Base-by-base conservation (phyloP, 176 grass and related monocot species). In the Tuctoria greenei region DNA sequence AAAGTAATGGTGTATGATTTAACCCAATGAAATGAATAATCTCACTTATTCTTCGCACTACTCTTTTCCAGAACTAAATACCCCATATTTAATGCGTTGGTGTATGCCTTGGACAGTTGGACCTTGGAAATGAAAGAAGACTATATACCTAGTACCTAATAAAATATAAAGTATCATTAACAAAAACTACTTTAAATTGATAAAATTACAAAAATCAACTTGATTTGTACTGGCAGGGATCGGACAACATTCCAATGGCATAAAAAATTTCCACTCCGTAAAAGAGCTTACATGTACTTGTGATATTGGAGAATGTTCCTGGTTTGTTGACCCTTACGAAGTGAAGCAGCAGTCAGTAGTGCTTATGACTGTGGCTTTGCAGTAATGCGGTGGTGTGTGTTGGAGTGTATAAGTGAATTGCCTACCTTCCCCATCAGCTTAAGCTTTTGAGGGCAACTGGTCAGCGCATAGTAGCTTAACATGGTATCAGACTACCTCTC, bases 1-100 rank as follows among this genome's bases (percentile, higher is more conserved):
- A 43, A 82, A 39, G 61, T 34, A 23, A 18, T 31, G 37, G 26
- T 40, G 0, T 70, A 2, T 81, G 52, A 75, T 76, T 44, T 76
- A 11, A 45, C 35, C 45, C 15, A 74, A 59, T 20, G n/a, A 40
- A 57, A 59, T 38, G 5, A 46, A 71, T 21, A 11, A 8, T 55
- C 69, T 55, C 13, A 31, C 45, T 62, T 31, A 15, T 24, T 50
- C 23, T 63, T 49, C 59, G 47, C 37, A 12, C 59, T 76, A 50
- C 28, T 50, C 10, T 64, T 17, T 50, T 47, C 60, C 27, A 37
- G 41, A 35, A 31, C 40, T 35, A 45, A 47, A 9, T 60, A 42
- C 40, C 44, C 28, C 40, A 51, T 61, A 75, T 17, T 59, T 61
- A 38, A 74, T 74, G 38, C 23, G 27, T 44, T 18, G 13, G 14